Percentiles rank a stretch among this genome's conserved stretches.
phyloP scores from a whole-genome alignment of 148 eudicot species.

The Fagopyrum esculentum region DNA sequence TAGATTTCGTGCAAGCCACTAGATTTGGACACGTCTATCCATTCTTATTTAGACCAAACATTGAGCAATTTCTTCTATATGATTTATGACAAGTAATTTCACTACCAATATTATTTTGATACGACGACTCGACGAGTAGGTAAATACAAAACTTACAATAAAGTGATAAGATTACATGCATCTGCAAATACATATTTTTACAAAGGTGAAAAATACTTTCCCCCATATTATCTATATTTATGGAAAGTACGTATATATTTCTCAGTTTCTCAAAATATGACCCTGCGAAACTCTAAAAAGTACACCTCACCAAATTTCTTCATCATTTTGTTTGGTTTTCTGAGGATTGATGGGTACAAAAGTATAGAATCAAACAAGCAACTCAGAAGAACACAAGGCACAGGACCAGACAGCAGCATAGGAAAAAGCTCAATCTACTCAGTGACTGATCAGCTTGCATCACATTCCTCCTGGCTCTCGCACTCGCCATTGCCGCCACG shows the following conservation, averaged over 20 bases:
- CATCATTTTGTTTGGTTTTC: background rate
- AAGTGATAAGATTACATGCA: background rate
- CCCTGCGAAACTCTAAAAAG: too few species aligned
- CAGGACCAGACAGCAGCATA: conserved; percentile 44
- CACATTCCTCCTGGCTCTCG: conserved; percentile 39
- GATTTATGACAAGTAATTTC: too few species aligned
- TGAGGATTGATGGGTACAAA: background rate
- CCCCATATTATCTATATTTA: background rate
- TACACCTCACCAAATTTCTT: too few species aligned
- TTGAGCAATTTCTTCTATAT: too few species aligned
- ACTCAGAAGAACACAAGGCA: conserved; percentile 55
- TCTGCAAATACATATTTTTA: background rate
- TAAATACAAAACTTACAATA: too few species aligned
- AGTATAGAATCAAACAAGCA: background rate
- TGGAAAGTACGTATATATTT: background rate
- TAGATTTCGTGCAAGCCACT: too few species aligned
- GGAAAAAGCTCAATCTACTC: conserved; percentile 53
- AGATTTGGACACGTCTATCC: too few species aligned
- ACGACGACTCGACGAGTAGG: too few species aligned
- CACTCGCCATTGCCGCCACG: conserved; percentile 21
- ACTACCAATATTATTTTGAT: too few species aligned
- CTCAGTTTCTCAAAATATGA: too few species aligned
- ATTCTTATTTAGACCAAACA: too few species aligned
- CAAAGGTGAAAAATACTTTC: background rate
- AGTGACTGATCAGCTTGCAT: conserved; percentile 49